Evolutionary conservation across 345 rosid species (phyloP), one percentile per base, ranked within the genome.

Genomic region (Stellera chamaejasme): DNA sequence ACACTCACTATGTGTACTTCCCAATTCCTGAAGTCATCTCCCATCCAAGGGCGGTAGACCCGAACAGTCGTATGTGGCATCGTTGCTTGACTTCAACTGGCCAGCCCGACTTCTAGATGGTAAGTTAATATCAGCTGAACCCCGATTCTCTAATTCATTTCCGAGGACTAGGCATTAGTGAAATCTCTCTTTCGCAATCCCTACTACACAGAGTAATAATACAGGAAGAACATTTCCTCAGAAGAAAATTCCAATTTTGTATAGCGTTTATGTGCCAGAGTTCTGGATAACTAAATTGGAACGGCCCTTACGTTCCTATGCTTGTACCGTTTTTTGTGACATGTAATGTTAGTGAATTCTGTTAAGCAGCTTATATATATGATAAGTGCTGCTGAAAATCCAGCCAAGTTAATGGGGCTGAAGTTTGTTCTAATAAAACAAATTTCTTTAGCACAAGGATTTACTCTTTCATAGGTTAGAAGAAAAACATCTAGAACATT

Each of bases 11-110:
- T 27, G 96, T 81, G 39, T 90, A 90, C 75, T 87, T 87, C 28
- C 96, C 99, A 32, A 90, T 94, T 51, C 87, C 99, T 12, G 95
- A 94, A 71, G 99, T 87, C 52, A 94, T 94, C 58, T 72, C 80
- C 36, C 88, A 94, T 65, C 75, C 97, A 7, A 79, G 96, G 61
- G 73, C 84, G 23, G 96, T 90, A 7, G 99, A 94, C 61, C 96
- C 97, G 2, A 90, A 90, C 65, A 90, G 97, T 69, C 79, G 96
- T 48, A 94, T 90, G 97, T 94, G 96, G 97, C 97, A 87, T 74
- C 96, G 96, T 59, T 94, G 99, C 85, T 78, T 94, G 71, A 85
- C 97, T 6, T 94, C 97, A 12, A 94, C 96, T 0, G 97, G 99
- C 55, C 99, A 94, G 60, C 99, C 99, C 0, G 99, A 90, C 72